Evolutionary conservation across 495 filamentous ascomycete species (phyloP).

Genomic region (Choiromyces venosus): DNA sequence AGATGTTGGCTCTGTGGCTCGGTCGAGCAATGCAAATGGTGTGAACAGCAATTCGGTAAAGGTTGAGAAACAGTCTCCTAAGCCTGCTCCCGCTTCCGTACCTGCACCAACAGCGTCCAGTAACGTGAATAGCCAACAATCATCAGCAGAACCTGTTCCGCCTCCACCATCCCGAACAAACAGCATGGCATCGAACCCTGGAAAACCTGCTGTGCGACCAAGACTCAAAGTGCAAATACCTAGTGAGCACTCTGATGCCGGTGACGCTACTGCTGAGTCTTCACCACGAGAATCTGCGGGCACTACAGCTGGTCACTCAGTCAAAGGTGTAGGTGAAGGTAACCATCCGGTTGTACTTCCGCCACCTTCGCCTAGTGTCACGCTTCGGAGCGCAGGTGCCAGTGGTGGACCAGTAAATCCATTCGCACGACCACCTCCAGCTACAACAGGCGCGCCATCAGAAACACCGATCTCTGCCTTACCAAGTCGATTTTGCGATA

Average conservation of each 20-base stretch:
- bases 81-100: slow-evolving; percentile 42
- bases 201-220: slow-evolving; percentile 60
- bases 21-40: slow-evolving; percentile 34
- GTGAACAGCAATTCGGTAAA: slow-evolving; percentile 25
- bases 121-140: slow-evolving; percentile 45
- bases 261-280: slow-evolving; percentile 68
- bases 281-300: slow-evolving; percentile 68
- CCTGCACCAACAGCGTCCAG: slow-evolving; percentile 49
- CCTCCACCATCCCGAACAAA: slow-evolving; percentile 71
- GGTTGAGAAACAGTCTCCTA: slow-evolving; percentile 22
- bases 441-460: slow-evolving; percentile 59
- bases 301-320: slow-evolving; percentile 50
- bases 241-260: slow-evolving; percentile 78
- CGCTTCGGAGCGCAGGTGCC: slow-evolving; percentile 83
- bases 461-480: slow-evolving; percentile 98
- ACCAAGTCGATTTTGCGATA: slow-evolving; percentile 80
- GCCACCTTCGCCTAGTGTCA: slow-evolving; percentile 83
- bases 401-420: slow-evolving; percentile 82
- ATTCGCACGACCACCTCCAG: slow-evolving; percentile 74
- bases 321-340: slow-evolving; percentile 49
- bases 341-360: slow-evolving; percentile 70
- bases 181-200: slow-evolving; percentile 54
- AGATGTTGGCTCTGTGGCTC: slow-evolving; percentile 54
- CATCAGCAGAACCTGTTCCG: slow-evolving; percentile 40
- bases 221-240: slow-evolving; percentile 91